Evolutionary conservation across 805 yeast species (phyloP).

Genomic region (Metschnikowia picachoensis): DNA sequence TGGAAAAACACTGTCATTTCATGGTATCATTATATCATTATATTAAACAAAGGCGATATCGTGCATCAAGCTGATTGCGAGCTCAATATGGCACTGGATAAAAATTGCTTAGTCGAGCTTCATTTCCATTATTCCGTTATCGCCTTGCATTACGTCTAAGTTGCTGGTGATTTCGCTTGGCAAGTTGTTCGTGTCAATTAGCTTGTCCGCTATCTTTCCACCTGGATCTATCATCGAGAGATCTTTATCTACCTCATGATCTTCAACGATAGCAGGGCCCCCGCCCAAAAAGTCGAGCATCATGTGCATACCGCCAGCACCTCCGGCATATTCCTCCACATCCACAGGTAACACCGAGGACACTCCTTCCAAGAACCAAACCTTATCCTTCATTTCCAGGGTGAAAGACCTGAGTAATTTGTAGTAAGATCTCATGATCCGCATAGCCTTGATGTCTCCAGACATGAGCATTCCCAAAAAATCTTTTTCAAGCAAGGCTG

Average conservation of each 20-base stretch:
- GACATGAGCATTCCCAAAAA: slow-evolving; percentile 74
- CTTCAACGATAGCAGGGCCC: slow-evolving; percentile 39
- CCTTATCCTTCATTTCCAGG: slow-evolving; percentile 80
- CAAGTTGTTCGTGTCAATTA: slow-evolving; percentile 51
- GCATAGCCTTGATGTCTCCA: slow-evolving; percentile 84
- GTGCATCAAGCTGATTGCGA: too few relatives aligned
- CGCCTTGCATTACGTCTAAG: slow-evolving; percentile 50
- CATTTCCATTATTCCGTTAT: slow-evolving; percentile 37
- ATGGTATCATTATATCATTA: too few relatives aligned
- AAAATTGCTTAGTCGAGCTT: slow-evolving; percentile 15
- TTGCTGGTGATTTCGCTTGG: slow-evolving; percentile 54
- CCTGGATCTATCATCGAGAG: slow-evolving; percentile 42
- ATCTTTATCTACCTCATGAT: slow-evolving; percentile 38
- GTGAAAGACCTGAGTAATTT: slow-evolving; percentile 76
- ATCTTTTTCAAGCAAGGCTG: slow-evolving; percentile 81
- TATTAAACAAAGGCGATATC: too few relatives aligned
- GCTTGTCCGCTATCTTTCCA: slow-evolving; percentile 42
- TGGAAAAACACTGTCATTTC: too few relatives aligned
- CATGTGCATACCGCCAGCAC: slow-evolving; percentile 87
- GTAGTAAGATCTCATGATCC: slow-evolving; percentile 87
- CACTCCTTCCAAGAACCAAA: slow-evolving; percentile 87
- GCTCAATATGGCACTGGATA: too few relatives aligned
- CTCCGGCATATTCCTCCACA: slow-evolving; percentile 86
- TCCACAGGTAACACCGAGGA: slow-evolving; percentile 85
- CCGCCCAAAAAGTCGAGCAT: slow-evolving; percentile 86